Evolutionary conservation across 805 yeast species (phyloP), one percentile per base, ranked within the genome.

Genomic region (Candida pseudoglaebosa): DNA sequence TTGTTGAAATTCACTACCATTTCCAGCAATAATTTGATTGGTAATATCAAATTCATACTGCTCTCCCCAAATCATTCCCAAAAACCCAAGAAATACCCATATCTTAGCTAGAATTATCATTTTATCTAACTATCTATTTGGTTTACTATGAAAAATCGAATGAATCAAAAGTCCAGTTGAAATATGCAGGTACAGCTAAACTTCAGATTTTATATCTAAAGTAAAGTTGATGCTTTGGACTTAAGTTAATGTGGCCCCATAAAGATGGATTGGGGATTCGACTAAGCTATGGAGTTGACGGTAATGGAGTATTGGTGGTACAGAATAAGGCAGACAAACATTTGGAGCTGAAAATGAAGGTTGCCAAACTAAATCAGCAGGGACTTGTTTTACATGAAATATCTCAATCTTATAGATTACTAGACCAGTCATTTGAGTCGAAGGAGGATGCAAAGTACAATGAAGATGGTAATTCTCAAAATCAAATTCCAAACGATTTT

Each of bases 231-330:
- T 8, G 26, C 26, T 22, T 12, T 22, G 19, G 19, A 5, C 19
- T 18, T 17, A 5, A n/a, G n/a, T 38, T 21, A 32, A 56, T 57
- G 60, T 70, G 73, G 74, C 73, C 74, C 42, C 58, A 65, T 16
- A 61, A 59, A 37, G 50, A 50, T 24, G 62, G 59, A 13, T 45
- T 56, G 28, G 74, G 74, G 4, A 57, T 57, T 4, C 67, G 64
- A 43, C 52, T 73, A 28, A 54, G 70, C 3, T 68, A 67, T 46
- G 78, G 78, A 1, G 64, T 68, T 6, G 59, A 54, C 28, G 78
- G 78, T 3, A 54, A 51, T 39, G 60, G 57, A n/a, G 24, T 41
- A 3, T 22, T 50, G 5, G n/a, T n/a, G n/a, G 12, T 38, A 4
- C 34, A 44, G 10, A 33, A 40, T 19, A 24, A 28, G 4, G 40